Percentiles rank a stretch among this genome's conserved stretches.
These are phyloP conservation scores for Taphrina pruni DNA, from an alignment of 1,139 yeast genomes.

Conservation along the genomic window DNA sequence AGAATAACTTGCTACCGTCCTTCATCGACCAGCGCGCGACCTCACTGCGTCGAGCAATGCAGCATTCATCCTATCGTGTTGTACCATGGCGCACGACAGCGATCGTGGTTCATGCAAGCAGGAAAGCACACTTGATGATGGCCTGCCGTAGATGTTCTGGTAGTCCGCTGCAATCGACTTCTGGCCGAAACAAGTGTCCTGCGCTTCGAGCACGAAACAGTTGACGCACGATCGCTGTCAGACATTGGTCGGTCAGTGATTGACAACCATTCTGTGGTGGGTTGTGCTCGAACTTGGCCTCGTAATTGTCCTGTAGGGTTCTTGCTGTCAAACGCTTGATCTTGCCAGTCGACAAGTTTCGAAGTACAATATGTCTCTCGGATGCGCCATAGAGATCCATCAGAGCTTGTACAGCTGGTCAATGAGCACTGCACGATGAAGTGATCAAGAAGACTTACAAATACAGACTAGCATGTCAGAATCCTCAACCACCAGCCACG, in stretches of 20 bases:
- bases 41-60: no score
- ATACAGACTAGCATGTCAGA: conserved; percentile 22
- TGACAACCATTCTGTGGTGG: background rate
- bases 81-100: no score
- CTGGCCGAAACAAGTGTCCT: background rate
- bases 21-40: no score
- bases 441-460: background rate
- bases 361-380: conserved; percentile 20
- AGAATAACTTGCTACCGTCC: no score
- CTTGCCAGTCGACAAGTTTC: conserved; percentile 21
- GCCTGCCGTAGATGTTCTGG: conserved; percentile 17
- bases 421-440: background rate
- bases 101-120: background rate
- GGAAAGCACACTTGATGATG: conserved; percentile 7
- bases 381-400: conserved; percentile 26
- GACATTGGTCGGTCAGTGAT: conserved; percentile 2
- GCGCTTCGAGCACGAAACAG: conserved; percentile 1
- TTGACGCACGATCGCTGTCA: background rate
- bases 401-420: conserved; percentile 13
- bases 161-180: conserved; percentile 11
- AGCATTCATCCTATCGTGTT: no score
- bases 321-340: conserved; percentile 22
- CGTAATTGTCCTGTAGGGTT: conserved; percentile 19
- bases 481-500: background rate
- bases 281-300: conserved; percentile 16